Conservation (phyloP, 352 stramenopile species). For the Discostella stelligera region DNA sequence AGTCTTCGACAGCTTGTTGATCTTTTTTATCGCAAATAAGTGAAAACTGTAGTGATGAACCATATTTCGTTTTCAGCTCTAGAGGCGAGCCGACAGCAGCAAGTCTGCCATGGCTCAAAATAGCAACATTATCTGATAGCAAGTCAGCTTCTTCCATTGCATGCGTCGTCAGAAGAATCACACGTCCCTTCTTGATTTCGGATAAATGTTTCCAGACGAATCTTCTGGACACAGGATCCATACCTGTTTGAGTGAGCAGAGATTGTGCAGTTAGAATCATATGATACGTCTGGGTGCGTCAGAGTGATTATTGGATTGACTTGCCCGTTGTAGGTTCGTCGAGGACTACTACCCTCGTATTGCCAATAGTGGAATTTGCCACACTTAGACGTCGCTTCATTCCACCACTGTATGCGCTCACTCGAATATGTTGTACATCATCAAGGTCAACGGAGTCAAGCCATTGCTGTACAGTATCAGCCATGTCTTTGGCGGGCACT, state of each 20-base stretch:
- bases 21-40: constrained; percentile 53
- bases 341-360: constrained; percentile 89
- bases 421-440: constrained; percentile 61
- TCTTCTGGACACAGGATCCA: constrained; percentile 85
- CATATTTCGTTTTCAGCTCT: constrained; percentile 63
- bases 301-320: neutral
- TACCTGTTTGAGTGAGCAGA: constrained; percentile 2
- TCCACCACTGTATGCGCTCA: constrained; percentile 86
- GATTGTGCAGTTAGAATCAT: neutral
- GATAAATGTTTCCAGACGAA: constrained; percentile 78
- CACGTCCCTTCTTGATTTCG: constrained; percentile 78
- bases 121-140: constrained; percentile 80
- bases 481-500: constrained; percentile 49
- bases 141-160: constrained; percentile 85
- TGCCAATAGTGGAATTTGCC: constrained; percentile 92
- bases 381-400: constrained; percentile 95
- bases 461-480: constrained; percentile 74
- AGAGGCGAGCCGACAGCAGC: constrained; percentile 54
- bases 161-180: constrained; percentile 84
- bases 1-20: constrained; percentile 21
- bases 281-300: neutral
- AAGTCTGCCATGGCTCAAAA: constrained; percentile 74
- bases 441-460: constrained; percentile 69
- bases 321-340: constrained; percentile 88
- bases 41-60: constrained; percentile 59